Conservation (phyloP, 2,329 filamentous ascomycete species). For the Ceratocystis destructans region DNA sequence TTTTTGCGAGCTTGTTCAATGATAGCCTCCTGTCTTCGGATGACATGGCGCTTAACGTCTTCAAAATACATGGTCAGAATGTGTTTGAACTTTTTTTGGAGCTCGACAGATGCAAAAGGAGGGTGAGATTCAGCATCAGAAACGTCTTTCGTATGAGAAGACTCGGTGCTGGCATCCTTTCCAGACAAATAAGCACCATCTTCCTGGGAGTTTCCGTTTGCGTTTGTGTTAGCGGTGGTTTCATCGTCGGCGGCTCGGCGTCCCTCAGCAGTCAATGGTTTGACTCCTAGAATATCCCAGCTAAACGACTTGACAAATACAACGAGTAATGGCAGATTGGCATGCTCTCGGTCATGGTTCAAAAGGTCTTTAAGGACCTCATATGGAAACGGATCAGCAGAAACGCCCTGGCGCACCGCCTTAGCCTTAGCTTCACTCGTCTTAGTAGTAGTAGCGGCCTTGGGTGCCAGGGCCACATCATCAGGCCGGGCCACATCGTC, state of each 20-base stretch:
- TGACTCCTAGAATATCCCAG: slow-evolving; percentile 86
- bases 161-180: slow-evolving; percentile 18
- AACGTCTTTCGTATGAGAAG: slow-evolving; percentile 19
- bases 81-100: slow-evolving; percentile 75
- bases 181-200: slow-evolving; percentile 11
- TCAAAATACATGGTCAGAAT: slow-evolving; percentile 82
- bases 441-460: slow-evolving; percentile 39
- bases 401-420: slow-evolving; percentile 40
- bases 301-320: slow-evolving; percentile 92
- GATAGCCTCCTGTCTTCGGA: slow-evolving; percentile 85
- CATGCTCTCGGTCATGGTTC: slow-evolving; percentile 82
- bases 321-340: slow-evolving; percentile 80
- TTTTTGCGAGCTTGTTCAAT: slow-evolving; percentile 81
- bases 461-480: slow-evolving; percentile 46
- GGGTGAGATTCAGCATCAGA: slow-evolving; percentile 42
- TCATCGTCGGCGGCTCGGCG: slow-evolving; percentile 75
- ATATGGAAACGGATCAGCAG: slow-evolving; percentile 82
- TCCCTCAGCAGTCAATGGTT: slow-evolving; percentile 55
- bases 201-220: slow-evolving; percentile 30
- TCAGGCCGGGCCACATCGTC: slow-evolving; percentile 50
- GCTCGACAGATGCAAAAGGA: slow-evolving; percentile 59
- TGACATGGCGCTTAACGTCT: slow-evolving; percentile 75
- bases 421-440: slow-evolving; percentile 45
- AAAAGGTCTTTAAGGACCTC: slow-evolving; percentile 97
- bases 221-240: slow-evolving; percentile 35